Evolutionary conservation across 352 stramenopile species (phyloP), one percentile per base, ranked within the genome.

Genomic region (Phytophthora capsici): DNA sequence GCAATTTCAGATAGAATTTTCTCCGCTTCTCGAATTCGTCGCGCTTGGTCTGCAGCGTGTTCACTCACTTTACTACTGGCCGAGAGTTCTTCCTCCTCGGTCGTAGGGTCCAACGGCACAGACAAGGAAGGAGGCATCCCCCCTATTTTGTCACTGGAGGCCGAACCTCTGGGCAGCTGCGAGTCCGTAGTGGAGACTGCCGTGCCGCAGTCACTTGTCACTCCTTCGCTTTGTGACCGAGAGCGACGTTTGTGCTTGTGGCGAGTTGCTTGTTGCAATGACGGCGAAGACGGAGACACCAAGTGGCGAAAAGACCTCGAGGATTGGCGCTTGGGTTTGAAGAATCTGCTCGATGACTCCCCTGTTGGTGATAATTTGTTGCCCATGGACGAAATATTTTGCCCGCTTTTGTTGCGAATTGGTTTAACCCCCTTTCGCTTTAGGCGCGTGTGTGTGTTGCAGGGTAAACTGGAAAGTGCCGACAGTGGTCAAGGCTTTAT

Each of bases 1-100:
- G 86, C 86, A 41, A 95, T 85, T 44, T 90, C 83, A 0, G 78
- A 64, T 36, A 95, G 44, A 54, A 93, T 88, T 43, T 80, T 75
- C 66, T 94, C 82, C 20, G 86, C 86, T 57, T 88, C 67, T 1
- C 66, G 68, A 9, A 90, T 76, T 4, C 84, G 80, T 26, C 69
- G 64, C 4, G 59, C 36, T 14, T 73, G 66, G 17, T 82, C 69
- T 4, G 28, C 40, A 2, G 34, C 1, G 19, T 57, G 19, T 43
- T 71, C 52, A 34, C 36, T 61, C 17, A 13, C 47, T 9, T 41
- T 55, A 34, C 16, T 57, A 46, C 23, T 55, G 22, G n/a, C 48
- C 47, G 43, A 41, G 2, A 57, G 19, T 19, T 75, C 63, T 13
- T 70, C 69, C 34, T 77, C 69, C 37, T 77, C 54, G 8, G 58